phyloP scores from a whole-genome alignment of 257 asterid species.

The Apocynum venetum region DNA sequence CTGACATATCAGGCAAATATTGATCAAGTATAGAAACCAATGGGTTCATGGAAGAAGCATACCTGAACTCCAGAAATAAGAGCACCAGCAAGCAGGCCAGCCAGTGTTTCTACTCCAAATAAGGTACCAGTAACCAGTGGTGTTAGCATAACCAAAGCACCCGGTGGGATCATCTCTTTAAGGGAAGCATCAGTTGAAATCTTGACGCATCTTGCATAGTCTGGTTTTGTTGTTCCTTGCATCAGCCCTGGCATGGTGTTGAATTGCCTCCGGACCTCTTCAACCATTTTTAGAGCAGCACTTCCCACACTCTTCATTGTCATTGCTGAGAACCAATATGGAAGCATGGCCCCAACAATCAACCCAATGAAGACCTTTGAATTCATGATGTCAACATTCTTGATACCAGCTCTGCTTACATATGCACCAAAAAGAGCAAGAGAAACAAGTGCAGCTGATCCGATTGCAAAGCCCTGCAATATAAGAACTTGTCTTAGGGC shows the following conservation, averaged over 20 bases:
- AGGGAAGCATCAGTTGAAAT: constrained; percentile 17
- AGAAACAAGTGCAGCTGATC: constrained; percentile 14
- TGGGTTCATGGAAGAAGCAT: neutral
- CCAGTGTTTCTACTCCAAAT: constrained; percentile 4
- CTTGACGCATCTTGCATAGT: constrained; percentile 12
- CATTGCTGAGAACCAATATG: constrained; percentile 17
- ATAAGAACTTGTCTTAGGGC: neutral
- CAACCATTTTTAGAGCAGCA: constrained; percentile 15
- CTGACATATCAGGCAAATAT: neutral
- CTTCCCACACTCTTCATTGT: constrained; percentile 15
- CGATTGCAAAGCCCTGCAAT: constrained; percentile 14
- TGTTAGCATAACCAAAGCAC: constrained; percentile 2
- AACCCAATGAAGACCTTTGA: constrained; percentile 11
- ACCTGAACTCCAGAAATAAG: constrained; percentile 7
- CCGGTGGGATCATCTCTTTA: constrained; percentile 13
- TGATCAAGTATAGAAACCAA: neutral
- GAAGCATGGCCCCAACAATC: constrained; percentile 18
- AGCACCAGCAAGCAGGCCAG: constrained; percentile 9
- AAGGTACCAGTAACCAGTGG: constrained; percentile 9
- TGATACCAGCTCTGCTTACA: constrained; percentile 15
- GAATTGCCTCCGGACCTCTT: constrained; percentile 12
- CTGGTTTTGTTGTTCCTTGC: constrained; percentile 11
- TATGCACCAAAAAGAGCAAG: constrained; percentile 18
- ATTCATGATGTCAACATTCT: constrained; percentile 2
- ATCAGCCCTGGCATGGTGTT: constrained; percentile 8